A percentile compares a stretch with the other conserved stretches of the same genome.
Evolutionary conservation across 2,329 filamentous ascomycete species (phyloP).

Genomic region (Calonectria crousiana): DNA sequence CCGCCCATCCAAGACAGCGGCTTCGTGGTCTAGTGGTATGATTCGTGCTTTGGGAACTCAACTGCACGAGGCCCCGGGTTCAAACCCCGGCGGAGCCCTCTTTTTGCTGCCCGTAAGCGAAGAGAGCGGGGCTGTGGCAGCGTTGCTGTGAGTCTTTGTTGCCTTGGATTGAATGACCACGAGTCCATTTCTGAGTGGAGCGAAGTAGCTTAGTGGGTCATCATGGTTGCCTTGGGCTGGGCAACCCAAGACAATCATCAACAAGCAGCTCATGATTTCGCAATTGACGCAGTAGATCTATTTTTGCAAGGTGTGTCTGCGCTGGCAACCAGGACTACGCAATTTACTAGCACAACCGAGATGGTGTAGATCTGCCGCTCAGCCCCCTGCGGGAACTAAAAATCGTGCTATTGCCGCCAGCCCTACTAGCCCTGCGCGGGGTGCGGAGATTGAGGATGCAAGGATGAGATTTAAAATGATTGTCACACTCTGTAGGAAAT

Average conservation of each 20-base stretch:
- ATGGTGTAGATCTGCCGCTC: background rate
- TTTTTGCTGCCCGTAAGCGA: background rate
- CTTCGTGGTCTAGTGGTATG: slow-evolving; percentile 21
- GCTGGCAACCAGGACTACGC: no score
- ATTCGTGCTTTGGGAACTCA: slow-evolving; percentile 15
- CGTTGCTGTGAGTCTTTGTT: background rate
- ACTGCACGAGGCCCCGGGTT: slow-evolving; percentile 16
- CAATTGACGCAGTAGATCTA: background rate
- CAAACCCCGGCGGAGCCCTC: slow-evolving; percentile 16
- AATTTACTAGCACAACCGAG: background rate
- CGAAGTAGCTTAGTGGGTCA: background rate
- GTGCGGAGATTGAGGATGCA: background rate
- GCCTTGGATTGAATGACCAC: background rate
- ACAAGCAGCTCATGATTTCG: background rate
- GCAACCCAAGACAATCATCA: background rate
- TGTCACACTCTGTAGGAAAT: no score
- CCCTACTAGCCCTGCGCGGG: background rate
- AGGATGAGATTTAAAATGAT: background rate
- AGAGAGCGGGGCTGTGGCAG: background rate
- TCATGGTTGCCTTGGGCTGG: background rate
- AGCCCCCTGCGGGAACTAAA: background rate
- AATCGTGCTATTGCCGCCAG: background rate
- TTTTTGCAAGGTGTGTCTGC: background rate
- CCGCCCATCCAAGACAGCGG: background rate
- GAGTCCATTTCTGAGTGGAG: background rate